These are phyloP conservation scores for Heteromeles arbutifolia DNA, from an alignment of 306 rosid genomes.

Conservation along the genomic window DNA sequence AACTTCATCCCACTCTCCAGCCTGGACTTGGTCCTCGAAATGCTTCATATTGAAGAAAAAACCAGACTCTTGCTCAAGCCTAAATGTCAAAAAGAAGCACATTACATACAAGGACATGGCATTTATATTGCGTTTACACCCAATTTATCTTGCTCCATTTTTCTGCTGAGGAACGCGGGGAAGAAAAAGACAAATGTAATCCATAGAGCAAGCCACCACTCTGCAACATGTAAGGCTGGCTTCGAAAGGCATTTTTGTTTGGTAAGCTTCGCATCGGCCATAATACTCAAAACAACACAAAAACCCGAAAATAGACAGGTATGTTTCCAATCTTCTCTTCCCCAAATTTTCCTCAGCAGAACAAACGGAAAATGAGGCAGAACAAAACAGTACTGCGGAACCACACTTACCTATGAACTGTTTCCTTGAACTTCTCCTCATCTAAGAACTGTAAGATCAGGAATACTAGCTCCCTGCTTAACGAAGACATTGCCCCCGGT, in stretches of 20 bases:
- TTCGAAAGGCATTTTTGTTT: background rate
- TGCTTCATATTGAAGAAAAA: slow-evolving; percentile 47
- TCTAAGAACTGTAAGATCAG: slow-evolving; percentile 41
- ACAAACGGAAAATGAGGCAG: background rate
- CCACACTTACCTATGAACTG: slow-evolving; percentile 35
- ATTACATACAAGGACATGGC: background rate
- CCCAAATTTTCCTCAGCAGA: background rate
- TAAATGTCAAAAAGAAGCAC: slow-evolving; percentile 14
- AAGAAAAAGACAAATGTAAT: background rate
- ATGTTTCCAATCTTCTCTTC: background rate
- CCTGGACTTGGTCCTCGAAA: slow-evolving; percentile 46
- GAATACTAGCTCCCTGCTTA: slow-evolving; percentile 44
- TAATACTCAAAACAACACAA: background rate
- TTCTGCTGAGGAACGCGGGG: background rate
- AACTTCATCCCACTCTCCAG: slow-evolving; percentile 47
- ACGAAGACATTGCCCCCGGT: slow-evolving; percentile 44
- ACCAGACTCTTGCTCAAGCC: slow-evolving; percentile 46
- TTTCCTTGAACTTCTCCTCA: slow-evolving; percentile 42
- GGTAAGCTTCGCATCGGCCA: background rate
- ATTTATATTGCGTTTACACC: background rate
- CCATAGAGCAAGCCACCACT: background rate
- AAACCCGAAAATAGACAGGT: background rate
- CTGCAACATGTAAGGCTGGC: background rate
- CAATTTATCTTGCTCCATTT: slow-evolving; percentile 1
- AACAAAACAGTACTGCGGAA: background rate